These are phyloP conservation scores for Naganishia kalamii DNA, from an alignment of 768 basidiomycete genomes.

Conservation along the genomic window DNA sequence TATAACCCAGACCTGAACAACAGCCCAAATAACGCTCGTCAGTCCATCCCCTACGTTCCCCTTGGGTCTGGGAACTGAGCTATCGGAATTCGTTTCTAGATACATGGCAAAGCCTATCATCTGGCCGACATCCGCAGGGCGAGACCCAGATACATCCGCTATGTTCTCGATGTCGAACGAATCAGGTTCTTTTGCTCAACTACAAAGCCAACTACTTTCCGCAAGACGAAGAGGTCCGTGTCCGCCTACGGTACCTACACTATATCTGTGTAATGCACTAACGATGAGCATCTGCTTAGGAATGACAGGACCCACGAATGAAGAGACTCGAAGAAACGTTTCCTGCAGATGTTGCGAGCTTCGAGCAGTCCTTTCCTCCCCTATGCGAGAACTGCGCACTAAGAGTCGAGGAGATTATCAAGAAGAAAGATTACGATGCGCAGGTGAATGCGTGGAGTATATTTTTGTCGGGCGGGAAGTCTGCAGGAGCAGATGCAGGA, in stretches of 20 bases:
- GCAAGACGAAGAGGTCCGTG: conserved; percentile 13
- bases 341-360: neutral
- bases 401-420: conserved; percentile 5
- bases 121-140: too few species aligned
- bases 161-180: conserved; percentile 10
- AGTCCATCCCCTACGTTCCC: neutral
- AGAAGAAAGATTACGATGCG: conserved; percentile 13
- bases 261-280: neutral
- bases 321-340: conserved; percentile 5
- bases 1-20: conserved; percentile 4
- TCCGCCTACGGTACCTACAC: too few species aligned
- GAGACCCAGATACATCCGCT: neutral
- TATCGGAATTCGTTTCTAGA: too few species aligned
- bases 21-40: neutral
- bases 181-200: conserved; percentile 8
- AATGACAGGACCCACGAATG: conserved; percentile 17
- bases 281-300: neutral
- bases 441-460: conserved; percentile 14
- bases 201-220: conserved; percentile 17
- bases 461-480: neutral
- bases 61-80: neutral
- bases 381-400: conserved; percentile 9
- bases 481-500: neutral
- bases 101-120: neutral
- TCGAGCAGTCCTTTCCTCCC: conserved; percentile 6